A percentile compares a stretch with the other conserved stretches of the same genome.
phyloP scores from a whole-genome alignment of 768 basidiomycete genomes.

The Daedaleopsis nitida region DNA sequence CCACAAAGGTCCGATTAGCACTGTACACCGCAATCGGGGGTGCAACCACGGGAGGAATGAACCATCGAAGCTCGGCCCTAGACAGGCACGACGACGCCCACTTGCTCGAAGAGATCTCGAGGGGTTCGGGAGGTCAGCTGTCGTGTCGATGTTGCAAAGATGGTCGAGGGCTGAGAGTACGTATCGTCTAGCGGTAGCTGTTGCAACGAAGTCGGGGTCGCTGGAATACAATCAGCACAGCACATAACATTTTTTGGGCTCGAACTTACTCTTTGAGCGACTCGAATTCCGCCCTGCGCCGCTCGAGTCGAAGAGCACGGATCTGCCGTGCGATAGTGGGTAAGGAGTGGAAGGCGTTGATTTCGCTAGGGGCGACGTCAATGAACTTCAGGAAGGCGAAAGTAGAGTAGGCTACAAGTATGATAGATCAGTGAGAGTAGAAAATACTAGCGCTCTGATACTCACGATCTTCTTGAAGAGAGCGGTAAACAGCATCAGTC shows the following conservation, averaged over 20 bases:
- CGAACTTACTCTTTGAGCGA: constrained; percentile 47
- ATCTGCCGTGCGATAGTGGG: constrained; percentile 63
- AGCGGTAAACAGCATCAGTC: constrained; percentile 74
- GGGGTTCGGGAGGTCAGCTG: constrained; percentile 54
- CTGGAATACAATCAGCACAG: constrained; percentile 33
- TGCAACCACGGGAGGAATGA: constrained; percentile 81
- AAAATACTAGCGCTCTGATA: constrained; percentile 11
- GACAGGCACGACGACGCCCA: constrained; percentile 85
- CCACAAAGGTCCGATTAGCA: constrained; percentile 76
- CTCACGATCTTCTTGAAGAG: constrained; percentile 67
- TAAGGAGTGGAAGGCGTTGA: constrained; percentile 58
- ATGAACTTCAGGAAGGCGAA: constrained; percentile 84
- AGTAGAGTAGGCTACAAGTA: constrained; percentile 42
- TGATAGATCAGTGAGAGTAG: background rate
- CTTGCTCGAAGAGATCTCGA: constrained; percentile 56
- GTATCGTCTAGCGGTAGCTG: constrained; percentile 35
- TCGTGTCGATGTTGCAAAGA: constrained; percentile 26
- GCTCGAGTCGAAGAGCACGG: constrained; percentile 48
- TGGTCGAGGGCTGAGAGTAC: constrained; percentile 36
- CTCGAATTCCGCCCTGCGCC: constrained; percentile 39
- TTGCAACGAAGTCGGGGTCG: constrained; percentile 54
- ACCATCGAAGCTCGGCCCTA: constrained; percentile 79
- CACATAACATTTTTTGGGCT: background rate
- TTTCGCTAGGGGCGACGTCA: constrained; percentile 63
- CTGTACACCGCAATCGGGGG: constrained; percentile 78